A percentile compares a stretch with the other conserved stretches of the same genome.
phyloP scores from a whole-genome alignment of 495 filamentous ascomycete genomes.

The Annulohypoxylon moriforme region DNA sequence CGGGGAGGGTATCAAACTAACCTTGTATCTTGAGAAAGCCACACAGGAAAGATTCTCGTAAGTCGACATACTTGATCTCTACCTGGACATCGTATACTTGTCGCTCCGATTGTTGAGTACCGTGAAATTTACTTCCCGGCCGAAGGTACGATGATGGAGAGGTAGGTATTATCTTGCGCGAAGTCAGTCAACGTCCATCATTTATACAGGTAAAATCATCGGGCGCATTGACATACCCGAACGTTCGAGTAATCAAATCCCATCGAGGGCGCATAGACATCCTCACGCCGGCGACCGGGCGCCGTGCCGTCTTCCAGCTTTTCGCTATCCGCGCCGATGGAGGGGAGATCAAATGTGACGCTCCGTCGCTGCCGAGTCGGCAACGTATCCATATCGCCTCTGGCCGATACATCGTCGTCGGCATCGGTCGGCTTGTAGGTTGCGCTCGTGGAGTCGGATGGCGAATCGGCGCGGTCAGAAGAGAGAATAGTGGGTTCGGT shows the following conservation, averaged over 20 bases:
- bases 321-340: slow-evolving; percentile 40
- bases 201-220: not conserved
- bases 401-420: slow-evolving; percentile 47
- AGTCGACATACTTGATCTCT: slow-evolving; percentile 95
- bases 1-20: slow-evolving; percentile 52
- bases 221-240: slow-evolving; percentile 61
- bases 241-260: slow-evolving; percentile 75
- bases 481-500: slow-evolving; percentile 29
- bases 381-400: slow-evolving; percentile 17
- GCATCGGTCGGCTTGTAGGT: slow-evolving; percentile 52
- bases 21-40: slow-evolving; percentile 98
- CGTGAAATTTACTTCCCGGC: slow-evolving; percentile 86
- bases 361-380: slow-evolving; percentile 23
- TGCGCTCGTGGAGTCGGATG: slow-evolving; percentile 26
- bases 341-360: slow-evolving; percentile 30
- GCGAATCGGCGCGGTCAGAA: slow-evolving; percentile 37
- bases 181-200: slow-evolving; percentile 34
- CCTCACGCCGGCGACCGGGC: slow-evolving; percentile 36
- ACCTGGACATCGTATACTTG: slow-evolving; percentile 96
- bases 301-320: slow-evolving; percentile 40
- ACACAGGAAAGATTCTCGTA: slow-evolving; percentile 93
- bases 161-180: slow-evolving; percentile 66
- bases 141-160: slow-evolving; percentile 85
- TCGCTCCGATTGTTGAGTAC: slow-evolving; percentile 90
- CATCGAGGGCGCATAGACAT: slow-evolving; percentile 57